Evolutionary conservation across 352 stramenopile species (phyloP).

Genomic region (Globisporangium yorkense): DNA sequence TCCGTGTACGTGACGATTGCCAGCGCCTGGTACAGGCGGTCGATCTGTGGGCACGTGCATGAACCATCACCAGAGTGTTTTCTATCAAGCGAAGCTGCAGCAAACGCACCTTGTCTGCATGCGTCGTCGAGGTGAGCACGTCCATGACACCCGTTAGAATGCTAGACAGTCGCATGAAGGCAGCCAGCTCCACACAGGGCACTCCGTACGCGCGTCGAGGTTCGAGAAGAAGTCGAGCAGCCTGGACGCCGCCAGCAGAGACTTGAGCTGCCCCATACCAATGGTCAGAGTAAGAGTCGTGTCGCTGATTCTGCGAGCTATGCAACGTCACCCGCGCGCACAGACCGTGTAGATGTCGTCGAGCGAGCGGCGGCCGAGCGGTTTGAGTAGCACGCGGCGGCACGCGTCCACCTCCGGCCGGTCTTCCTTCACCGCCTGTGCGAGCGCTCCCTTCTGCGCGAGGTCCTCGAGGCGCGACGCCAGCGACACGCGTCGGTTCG

Average conservation of each 20-base stretch:
- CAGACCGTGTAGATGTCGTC: conserved; percentile 69
- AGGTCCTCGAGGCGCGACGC: conserved; percentile 41
- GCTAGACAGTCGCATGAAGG: not conserved
- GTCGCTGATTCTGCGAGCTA: not conserved
- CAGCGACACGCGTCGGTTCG: conserved; percentile 29
- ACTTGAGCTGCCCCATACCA: conserved; percentile 47
- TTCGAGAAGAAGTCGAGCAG: conserved; percentile 80
- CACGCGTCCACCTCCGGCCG: conserved; percentile 43
- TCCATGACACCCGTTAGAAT: not conserved
- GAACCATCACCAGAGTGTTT: not conserved
- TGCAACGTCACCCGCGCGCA: not conserved
- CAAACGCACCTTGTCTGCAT: conserved; percentile 26
- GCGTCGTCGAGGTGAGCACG: too few relatives aligned
- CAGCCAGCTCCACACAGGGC: not conserved
- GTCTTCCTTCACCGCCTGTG: conserved; percentile 34
- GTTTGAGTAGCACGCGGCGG: conserved; percentile 49
- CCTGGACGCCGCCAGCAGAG: conserved; percentile 61
- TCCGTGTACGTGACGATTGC: conserved; percentile 38
- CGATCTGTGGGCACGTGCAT: conserved; percentile 25
- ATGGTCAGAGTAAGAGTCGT: not conserved
- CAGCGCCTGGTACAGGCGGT: conserved; percentile 74
- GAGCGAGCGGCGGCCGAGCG: conserved; percentile 43
- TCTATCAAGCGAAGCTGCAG: not conserved
- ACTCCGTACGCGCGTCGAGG: conserved; percentile 54
- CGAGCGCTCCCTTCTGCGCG: conserved; percentile 32